Conservation (phyloP, 2,329 filamentous ascomycete species). For the Penicillium sp. region DNA sequence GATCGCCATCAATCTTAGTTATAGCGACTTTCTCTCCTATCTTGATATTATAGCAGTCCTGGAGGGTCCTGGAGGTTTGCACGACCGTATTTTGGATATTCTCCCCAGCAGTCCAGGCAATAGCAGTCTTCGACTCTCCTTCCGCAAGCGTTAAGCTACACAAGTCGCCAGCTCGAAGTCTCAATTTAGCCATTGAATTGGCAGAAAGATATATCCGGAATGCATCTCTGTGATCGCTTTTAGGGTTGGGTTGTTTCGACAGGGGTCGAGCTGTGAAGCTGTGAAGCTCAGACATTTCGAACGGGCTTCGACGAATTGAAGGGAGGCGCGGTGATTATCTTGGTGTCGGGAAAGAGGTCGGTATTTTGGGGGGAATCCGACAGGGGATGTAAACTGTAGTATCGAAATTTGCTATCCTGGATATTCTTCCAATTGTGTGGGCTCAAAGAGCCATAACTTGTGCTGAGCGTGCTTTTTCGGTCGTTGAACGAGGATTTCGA, state of each 20-base stretch:
- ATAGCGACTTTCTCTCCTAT: constrained; percentile 72
- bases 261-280: constrained; percentile 61
- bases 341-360: background rate
- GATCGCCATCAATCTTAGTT: constrained; percentile 53
- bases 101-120: constrained; percentile 65
- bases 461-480: background rate
- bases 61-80: constrained; percentile 74
- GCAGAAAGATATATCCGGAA: constrained; percentile 64
- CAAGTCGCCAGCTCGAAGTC: constrained; percentile 62
- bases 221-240: constrained; percentile 57
- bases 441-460: background rate
- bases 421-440: background rate
- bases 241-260: constrained; percentile 50
- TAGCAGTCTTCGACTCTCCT: constrained; percentile 57
- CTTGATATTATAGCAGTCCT: constrained; percentile 72
- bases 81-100: constrained; percentile 70
- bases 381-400: background rate
- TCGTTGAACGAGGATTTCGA: background rate
- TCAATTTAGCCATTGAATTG: constrained; percentile 59
- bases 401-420: background rate
- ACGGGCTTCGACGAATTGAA: background rate
- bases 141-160: constrained; percentile 49
- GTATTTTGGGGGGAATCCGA: background rate
- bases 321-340: background rate
- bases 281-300: constrained; percentile 42